Conservation (phyloP, 2,329 filamentous ascomycete genomes). For the Arthrobotrys sphaeroides region DNA sequence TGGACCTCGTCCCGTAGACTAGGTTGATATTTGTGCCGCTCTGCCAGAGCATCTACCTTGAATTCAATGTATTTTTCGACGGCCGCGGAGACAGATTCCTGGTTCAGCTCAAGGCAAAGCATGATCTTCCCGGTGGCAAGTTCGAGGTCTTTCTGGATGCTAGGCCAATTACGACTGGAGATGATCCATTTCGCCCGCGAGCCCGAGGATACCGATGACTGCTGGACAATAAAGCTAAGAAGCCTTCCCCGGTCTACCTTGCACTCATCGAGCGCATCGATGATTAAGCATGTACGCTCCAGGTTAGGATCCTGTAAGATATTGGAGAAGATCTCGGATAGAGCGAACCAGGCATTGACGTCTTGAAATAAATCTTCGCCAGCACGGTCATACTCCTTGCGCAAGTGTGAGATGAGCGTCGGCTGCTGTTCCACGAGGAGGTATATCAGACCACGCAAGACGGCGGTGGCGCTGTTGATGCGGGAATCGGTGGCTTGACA, state of each 20-base stretch:
- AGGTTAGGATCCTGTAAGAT: slow-evolving; percentile 62
- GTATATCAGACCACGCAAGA: slow-evolving; percentile 60
- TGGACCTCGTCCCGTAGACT: slow-evolving; percentile 52
- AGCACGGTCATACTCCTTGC: slow-evolving; percentile 59
- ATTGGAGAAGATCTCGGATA: slow-evolving; percentile 61
- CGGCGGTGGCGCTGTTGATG: slow-evolving; percentile 58
- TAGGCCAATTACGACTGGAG: slow-evolving; percentile 63
- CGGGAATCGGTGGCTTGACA: slow-evolving; percentile 59
- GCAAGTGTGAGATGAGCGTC: slow-evolving; percentile 60
- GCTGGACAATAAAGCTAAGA: slow-evolving; percentile 60
- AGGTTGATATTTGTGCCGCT: slow-evolving; percentile 57
- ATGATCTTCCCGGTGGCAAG: slow-evolving; percentile 54
- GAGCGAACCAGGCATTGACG: slow-evolving; percentile 60
- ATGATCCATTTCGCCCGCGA: slow-evolving; percentile 62
- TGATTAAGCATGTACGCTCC: slow-evolving; percentile 59
- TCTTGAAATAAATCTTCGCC: slow-evolving; percentile 61
- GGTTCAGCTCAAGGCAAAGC: slow-evolving; percentile 62
- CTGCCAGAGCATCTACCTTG: slow-evolving; percentile 59
- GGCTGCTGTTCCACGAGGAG: slow-evolving; percentile 58
- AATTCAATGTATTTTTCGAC: slow-evolving; percentile 61
- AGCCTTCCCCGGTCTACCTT: slow-evolving; percentile 58
- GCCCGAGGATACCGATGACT: slow-evolving; percentile 34
- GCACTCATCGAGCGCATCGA: slow-evolving; percentile 66
- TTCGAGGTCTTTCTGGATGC: slow-evolving; percentile 60
- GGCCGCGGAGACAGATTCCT: slow-evolving; percentile 59